Base-by-base conservation (phyloP, 495 filamentous ascomycete genomes). In the Podospora fimiseda region DNA sequence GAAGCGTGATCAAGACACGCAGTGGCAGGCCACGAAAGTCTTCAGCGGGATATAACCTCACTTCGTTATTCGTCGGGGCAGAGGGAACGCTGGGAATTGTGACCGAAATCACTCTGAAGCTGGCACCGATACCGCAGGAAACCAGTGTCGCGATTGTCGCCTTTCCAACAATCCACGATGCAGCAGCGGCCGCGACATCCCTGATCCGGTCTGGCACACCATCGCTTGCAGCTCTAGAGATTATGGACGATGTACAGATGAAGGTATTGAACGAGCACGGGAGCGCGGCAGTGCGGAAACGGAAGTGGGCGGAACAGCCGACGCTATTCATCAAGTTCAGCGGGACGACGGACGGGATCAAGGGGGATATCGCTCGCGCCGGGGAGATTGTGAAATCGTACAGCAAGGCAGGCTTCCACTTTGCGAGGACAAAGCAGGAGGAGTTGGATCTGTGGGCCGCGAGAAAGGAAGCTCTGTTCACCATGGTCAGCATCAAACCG, bases 71-170 rank as follows among this genome's bases (percentile, higher is more conserved):
- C 64, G 83, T 95, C 44, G 92, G 91, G 0, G 89, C 86, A n/a
- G 91, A 96, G 66, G 91, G 92, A 6, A 97, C 91, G 0, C 76
- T 96, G 7, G 91, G 91, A 8, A 81, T 96, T 7, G 81, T 96
- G 13, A 95, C 90, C 0, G 91, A 96, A 62, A 83, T 84, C 9
- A 89, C 85, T 2, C 71, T 88, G 43, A 89, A 84, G 61, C 67
- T 89, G 22, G 80, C 86, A 0, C 75, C 78, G 0, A 77, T 83
- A 19, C 85, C 86, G 9, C 73, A 83, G 48, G 68, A 79, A 52
- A 81, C 79, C 21, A 74, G 77, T 42, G 86, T 89, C 14, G 85
- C 82, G 0, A 78, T 86, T 7, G 82, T 79, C 19, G 67, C 83
- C 1, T 89, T 89, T 65, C 70, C 73, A 0, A 74, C 74, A 14